Evolutionary conservation across 1,284 basidiomycete genomes (phyloP).

Genomic region (Meripilus lineatus): DNA sequence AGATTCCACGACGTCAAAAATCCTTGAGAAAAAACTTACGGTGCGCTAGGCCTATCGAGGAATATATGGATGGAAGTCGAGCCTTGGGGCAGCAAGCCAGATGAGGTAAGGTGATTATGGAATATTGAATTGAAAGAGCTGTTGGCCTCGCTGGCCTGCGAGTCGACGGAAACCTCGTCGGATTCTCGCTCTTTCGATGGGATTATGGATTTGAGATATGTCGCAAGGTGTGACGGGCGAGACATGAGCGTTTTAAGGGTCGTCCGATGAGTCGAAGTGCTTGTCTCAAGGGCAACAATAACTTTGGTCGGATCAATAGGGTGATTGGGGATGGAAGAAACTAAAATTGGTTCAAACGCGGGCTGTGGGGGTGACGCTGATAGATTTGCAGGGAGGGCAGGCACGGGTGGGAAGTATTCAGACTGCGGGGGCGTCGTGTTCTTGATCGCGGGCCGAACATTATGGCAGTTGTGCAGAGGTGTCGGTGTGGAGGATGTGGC

Average conservation of each 20-base stretch:
- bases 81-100: conserved; percentile 45
- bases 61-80: conserved; percentile 62
- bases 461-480: no score
- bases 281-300: conserved; percentile 68
- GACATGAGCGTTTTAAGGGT: conserved; percentile 61
- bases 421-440: conserved; percentile 28
- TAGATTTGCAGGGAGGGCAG: conserved; percentile 29
- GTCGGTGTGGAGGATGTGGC: conserved; percentile 11
- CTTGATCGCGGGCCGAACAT: conserved; percentile 41
- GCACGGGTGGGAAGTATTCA: conserved; percentile 36
- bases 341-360: conserved; percentile 59
- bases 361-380: conserved; percentile 36
- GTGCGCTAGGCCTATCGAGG: conserved; percentile 71
- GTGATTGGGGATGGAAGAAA: conserved; percentile 50
- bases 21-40: conserved; percentile 45
- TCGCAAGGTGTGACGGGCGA: conserved; percentile 58
- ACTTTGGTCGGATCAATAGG: conserved; percentile 52
- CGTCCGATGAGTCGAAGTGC: conserved; percentile 56
- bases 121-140: conserved; percentile 44
- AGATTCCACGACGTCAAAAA: not conserved
- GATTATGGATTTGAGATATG: conserved; percentile 49
- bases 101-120: conserved; percentile 54
- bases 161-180: conserved; percentile 43
- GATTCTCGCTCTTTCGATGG: conserved; percentile 28
- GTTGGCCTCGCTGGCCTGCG: conserved; percentile 23